Conservation (phyloP, 192 early-diverging fungal genomes). For the Backusella luteola region DNA sequence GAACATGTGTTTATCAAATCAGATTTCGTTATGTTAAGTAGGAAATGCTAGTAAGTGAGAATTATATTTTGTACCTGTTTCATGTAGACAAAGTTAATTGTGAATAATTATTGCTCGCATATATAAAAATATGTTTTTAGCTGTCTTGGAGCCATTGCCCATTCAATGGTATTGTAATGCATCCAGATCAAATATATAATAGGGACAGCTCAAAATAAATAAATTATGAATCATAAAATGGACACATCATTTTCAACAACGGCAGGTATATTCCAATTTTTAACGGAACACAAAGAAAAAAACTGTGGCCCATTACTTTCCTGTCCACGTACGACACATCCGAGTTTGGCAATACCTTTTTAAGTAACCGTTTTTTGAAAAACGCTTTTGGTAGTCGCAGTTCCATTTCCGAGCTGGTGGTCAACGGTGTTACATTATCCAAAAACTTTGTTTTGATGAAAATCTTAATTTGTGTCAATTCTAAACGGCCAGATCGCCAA, state of each 20-base stretch:
- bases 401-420: not conserved
- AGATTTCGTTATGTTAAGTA: not conserved
- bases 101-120: not conserved
- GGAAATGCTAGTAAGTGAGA: not conserved
- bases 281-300: not conserved
- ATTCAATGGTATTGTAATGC: not conserved
- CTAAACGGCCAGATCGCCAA: not conserved
- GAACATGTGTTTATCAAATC: not conserved
- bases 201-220: not conserved
- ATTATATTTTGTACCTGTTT: conserved; percentile 9
- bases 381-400: not conserved
- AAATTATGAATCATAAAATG: not conserved
- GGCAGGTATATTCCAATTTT: not conserved
- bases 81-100: not conserved
- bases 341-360: conserved; percentile 4
- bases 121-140: not conserved
- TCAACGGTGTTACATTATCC: not conserved
- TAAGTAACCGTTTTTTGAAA: conserved; percentile 1
- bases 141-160: not conserved
- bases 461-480: no score
- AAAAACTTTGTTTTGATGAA: no score
- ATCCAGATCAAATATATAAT: not conserved
- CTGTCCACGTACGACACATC: not conserved
- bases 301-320: not conserved
- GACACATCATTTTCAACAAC: not conserved